phyloP scores from a whole-genome alignment of 176 grass and related monocot genomes.

The Hsuehochloa calcarea region DNA sequence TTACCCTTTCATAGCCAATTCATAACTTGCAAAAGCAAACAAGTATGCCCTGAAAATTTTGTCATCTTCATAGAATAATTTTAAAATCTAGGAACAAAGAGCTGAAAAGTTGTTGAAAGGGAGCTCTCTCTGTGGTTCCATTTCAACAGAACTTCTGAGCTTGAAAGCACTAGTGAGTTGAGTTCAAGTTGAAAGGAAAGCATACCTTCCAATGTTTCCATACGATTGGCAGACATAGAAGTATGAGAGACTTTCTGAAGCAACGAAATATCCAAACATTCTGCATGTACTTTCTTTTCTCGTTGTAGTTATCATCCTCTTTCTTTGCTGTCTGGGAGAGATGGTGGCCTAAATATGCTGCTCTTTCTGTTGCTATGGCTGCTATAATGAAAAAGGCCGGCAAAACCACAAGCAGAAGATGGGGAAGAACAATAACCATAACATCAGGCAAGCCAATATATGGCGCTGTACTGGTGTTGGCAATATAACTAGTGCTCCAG shows the following conservation, averaged over 20 bases:
- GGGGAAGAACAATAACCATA: slow-evolving; percentile 57
- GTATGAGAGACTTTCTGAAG: slow-evolving; percentile 45
- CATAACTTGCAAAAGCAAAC: background rate
- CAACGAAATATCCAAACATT: slow-evolving; percentile 2
- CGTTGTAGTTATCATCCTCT: slow-evolving; percentile 23
- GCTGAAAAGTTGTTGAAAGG: background rate
- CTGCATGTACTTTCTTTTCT: background rate
- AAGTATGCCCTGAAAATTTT: background rate
- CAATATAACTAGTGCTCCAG: slow-evolving; percentile 32
- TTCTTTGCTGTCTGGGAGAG: slow-evolving; percentile 36
- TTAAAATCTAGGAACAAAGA: background rate
- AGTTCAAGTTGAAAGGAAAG: slow-evolving; percentile 1
- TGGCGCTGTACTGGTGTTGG: background rate
- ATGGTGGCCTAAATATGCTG: slow-evolving; percentile 6
- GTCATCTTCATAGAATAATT: background rate
- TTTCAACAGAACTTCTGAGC: background rate
- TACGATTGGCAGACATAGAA: slow-evolving; percentile 36
- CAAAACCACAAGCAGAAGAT: slow-evolving; percentile 52
- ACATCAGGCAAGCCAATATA: slow-evolving; percentile 48
- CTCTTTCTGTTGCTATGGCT: slow-evolving; percentile 41
- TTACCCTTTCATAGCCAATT: background rate
- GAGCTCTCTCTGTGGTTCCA: background rate
- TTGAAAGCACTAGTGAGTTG: background rate
- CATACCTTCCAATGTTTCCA: slow-evolving; percentile 55
- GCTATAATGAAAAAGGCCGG: slow-evolving; percentile 51